Evolutionary conservation across 169 alveolate species (phyloP), one percentile per base, ranked within the genome.

Genomic region (Plasmodium berghei): DNA sequence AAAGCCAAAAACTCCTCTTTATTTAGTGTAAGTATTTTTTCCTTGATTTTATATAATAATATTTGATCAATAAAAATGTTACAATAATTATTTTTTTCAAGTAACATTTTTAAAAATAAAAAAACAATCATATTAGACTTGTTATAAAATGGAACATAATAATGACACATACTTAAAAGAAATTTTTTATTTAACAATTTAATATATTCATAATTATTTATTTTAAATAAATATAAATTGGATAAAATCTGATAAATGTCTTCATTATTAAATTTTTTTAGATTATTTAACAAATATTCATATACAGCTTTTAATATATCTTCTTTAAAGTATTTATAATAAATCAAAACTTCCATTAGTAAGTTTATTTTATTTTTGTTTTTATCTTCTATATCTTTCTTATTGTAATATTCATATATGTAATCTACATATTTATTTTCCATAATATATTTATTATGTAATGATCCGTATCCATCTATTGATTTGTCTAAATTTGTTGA

Each of bases 341-440:
- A 64, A 63, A 77, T 77, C 20, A 77, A 42, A n/a, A 64, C 89
- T 20, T 77, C 89, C 77, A 77, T 62, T 54, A 77, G 59, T 20
- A 77, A 26, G 54, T 22, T 69, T 24, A 77, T 14, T 64, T 77
- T 77, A 26, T 75, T 77, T 56, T 62, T 77, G 22, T 56, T 77
- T 64, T 55, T 52, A 3, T 77, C 89, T 40, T 48, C 59, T 4
- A 77, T 42, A 18, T 77, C 75, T 48, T 77, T 77, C 24, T 77
- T 69, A 64, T 77, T 77, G 58, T 77, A 77, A 77, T 77, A 77
- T 56, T 77, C 89, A 59, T 77, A 77, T 63, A 77, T 77, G 54
- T 77, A 77, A 64, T 77, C 75, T 49, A 66, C 69, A 69, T 66
- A 64, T 9, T 77, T 63, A 22, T 77, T 77, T 64, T 77, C 89